Conservation (phyloP, 108 stramenopile species). For the Discostella stelligeroides region DNA sequence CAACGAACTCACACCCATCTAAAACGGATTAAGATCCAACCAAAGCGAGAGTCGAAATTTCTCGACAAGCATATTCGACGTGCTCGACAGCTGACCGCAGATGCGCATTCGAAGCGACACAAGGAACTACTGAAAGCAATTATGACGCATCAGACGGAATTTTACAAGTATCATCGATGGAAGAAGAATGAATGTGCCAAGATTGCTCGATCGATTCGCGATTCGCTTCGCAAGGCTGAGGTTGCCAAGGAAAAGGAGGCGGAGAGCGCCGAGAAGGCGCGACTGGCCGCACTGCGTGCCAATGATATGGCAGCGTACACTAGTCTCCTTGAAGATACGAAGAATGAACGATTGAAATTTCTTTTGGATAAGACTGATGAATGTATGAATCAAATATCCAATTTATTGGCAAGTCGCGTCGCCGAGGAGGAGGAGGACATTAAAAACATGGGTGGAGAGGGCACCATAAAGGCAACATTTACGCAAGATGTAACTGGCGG, state of each 20-base stretch:
- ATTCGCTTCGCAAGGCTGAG: constrained; percentile 69
- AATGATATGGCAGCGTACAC: constrained; percentile 91
- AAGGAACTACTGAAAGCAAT: constrained; percentile 77
- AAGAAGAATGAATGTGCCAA: constrained; percentile 58
- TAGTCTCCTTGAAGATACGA: constrained; percentile 79
- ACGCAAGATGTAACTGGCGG: constrained; percentile 48
- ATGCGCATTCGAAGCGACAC: constrained; percentile 67
- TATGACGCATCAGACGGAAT: constrained; percentile 66
- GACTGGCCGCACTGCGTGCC: constrained; percentile 79
- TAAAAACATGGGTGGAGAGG: constrained; percentile 42
- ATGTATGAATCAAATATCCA: constrained; percentile 80
- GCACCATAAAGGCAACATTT: constrained; percentile 27
- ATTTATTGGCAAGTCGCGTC: constrained; percentile 62
- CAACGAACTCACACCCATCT: constrained; percentile 38
- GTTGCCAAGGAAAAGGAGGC: constrained; percentile 76
- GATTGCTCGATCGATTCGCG: constrained; percentile 68
- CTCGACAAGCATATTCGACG: constrained; percentile 72
- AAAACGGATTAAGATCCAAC: constrained; percentile 78
- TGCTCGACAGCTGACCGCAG: constrained; percentile 66
- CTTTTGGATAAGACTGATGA: constrained; percentile 86
- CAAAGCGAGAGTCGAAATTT: constrained; percentile 71
- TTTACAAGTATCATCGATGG: constrained; percentile 77
- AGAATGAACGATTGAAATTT: constrained; percentile 84
- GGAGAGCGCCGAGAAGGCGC: constrained; percentile 70
- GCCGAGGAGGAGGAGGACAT: constrained; percentile 53